Percentiles rank a stretch among this genome's conserved stretches.
Conservation (phyloP, 2,329 filamentous ascomycete species). For the Fusarium avenaceum region DNA sequence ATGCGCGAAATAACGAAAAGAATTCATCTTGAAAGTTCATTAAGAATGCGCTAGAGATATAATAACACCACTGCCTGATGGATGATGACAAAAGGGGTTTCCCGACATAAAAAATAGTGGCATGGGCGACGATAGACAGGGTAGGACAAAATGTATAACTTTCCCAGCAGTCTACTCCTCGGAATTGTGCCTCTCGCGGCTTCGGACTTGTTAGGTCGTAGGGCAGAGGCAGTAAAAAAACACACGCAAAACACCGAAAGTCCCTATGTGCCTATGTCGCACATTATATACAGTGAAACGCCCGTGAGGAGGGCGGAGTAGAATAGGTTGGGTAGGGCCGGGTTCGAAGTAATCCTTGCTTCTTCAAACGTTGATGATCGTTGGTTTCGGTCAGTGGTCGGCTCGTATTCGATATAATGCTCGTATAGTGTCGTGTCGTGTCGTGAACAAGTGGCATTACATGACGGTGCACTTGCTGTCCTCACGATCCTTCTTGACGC, state of each 20-base stretch:
- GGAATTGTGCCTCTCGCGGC: conserved; percentile 1
- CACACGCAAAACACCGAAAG: conserved; percentile 42
- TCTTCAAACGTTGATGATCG: conserved; percentile 11
- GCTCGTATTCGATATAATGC: conserved; percentile 38
- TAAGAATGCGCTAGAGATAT: conserved; percentile 29
- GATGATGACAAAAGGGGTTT: conserved; percentile 8
- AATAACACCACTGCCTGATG: background rate
- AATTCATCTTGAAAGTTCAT: conserved; percentile 15
- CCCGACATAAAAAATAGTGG: conserved; percentile 24
- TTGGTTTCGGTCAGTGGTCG: conserved; percentile 11
- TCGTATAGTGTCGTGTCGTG: conserved; percentile 35
- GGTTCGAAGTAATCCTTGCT: conserved; percentile 16
- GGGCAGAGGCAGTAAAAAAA: conserved; percentile 20
- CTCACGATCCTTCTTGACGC: conserved; percentile 75
- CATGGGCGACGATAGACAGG: conserved; percentile 14
- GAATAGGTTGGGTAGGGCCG: conserved; percentile 24
- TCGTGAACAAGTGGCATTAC: conserved; percentile 55
- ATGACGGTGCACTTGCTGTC: conserved; percentile 72
- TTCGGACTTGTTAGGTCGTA: conserved; percentile 14
- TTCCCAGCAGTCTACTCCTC: conserved; percentile 32
- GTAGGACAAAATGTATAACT: background rate
- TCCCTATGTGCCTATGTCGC: conserved; percentile 50
- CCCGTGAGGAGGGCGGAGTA: conserved; percentile 8
- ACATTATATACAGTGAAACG: conserved; percentile 49
- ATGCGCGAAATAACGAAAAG: background rate